A percentile compares a stretch with the other conserved stretches of the same genome.
Conservation (phyloP, 2,329 filamentous ascomycete species). For the Rhinocladiella mackenziei region DNA sequence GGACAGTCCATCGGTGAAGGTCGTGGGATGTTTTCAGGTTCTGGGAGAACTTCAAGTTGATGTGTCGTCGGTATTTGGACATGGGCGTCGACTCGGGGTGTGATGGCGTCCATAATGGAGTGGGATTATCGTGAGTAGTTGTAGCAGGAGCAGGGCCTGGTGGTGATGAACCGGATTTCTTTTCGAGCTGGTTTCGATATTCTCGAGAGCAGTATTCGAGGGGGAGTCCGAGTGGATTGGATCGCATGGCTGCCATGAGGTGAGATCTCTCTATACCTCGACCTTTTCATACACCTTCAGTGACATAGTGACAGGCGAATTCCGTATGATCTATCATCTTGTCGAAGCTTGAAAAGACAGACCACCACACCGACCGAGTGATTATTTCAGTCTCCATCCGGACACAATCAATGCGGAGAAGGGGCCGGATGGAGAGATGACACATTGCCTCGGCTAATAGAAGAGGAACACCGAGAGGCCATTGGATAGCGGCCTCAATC, state of each 20-base stretch:
- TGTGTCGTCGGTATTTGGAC: constrained; percentile 23
- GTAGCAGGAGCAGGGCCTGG: neutral
- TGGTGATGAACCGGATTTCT: neutral
- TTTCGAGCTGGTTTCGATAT: neutral
- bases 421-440: too few species aligned
- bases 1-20: constrained; percentile 40
- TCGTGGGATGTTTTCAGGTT: constrained; percentile 32
- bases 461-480: neutral
- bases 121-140: neutral
- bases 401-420: neutral
- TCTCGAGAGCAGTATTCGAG: constrained; percentile 8
- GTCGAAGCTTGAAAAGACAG: neutral
- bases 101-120: constrained; percentile 20
- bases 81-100: constrained; percentile 25
- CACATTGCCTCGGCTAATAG: neutral
- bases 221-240: constrained; percentile 5
- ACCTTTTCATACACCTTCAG: neutral
- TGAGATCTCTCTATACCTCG: neutral
- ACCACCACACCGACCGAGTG: neutral
- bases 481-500: neutral
- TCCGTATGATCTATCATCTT: neutral
- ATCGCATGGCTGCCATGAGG: neutral
- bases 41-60: constrained; percentile 23
- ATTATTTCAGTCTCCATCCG: neutral
- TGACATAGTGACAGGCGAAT: too few species aligned